Base-by-base conservation (phyloP, 257 asterid species). In the Galeopsis tetrahit region DNA sequence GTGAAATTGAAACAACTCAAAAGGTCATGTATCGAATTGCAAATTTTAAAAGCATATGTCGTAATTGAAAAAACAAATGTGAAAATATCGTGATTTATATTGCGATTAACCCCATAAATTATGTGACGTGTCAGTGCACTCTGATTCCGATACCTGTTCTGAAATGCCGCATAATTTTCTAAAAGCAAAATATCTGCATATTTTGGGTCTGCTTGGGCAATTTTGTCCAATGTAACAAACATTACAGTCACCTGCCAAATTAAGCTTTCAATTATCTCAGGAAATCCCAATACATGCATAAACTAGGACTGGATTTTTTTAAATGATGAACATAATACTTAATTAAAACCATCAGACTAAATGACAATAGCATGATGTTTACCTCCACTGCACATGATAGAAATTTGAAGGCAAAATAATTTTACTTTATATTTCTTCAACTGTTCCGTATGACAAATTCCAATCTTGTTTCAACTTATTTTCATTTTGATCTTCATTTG, bases 141-240 rank as follows among this genome's bases (percentile, higher is more conserved):
- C 59, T 66, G 64, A 65, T 52, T 59, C 57, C 14, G 39, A n/a
- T 86, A 92, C 99, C 98, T 92, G 85, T 95, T 95, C 81, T 95
- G 99, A 77, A 95, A 95, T 68, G 98, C 93, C 7, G 99, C 99
- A 83, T 95, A 95, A 84, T 95, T 95, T 82, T 95, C 98, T 80
- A 95, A 78, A 35, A 95, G 98, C 77, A 95, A 69, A 83, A 95
- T 86, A 77, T 95, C 99, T 72, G 96, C 87, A 81, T 87, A 85
- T 77, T 87, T 95, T 15, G 89, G 84, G 73, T 95, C 99, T 60
- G 91, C 86, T 82, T 95, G 98, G 81, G 97, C 91, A 82, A 95
- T 90, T 82, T 90, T 95, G 79, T 95, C 98, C 92, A 92, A 72
- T 62, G 98, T 95, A 68, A 82, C 92, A 83, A 95, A 95, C 99